phyloP scores from a whole-genome alignment of 805 yeast genomes.

The Komagataella kurtzmanii region DNA sequence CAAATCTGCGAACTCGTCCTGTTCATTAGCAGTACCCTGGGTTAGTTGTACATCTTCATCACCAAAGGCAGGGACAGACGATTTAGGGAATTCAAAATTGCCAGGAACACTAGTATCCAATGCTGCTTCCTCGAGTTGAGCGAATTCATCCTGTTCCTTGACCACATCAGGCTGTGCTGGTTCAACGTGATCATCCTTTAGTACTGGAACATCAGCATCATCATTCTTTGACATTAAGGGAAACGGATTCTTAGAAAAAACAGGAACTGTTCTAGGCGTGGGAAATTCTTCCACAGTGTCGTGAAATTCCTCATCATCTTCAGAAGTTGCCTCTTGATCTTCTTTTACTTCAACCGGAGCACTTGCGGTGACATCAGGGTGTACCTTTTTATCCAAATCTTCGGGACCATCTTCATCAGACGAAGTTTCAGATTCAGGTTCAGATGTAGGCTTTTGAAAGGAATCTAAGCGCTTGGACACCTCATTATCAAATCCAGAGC shows the following conservation, averaged over 20 bases:
- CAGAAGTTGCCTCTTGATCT: not conserved
- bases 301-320: conserved; percentile 1
- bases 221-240: conserved; percentile 50
- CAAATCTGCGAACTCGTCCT: not conserved
- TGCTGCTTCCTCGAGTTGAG: not conserved
- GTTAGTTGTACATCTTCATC: conserved; percentile 7
- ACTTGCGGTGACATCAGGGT: not conserved
- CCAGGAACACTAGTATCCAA: not conserved
- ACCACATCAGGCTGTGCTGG: not conserved
- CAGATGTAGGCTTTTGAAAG: not conserved
- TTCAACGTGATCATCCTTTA: conserved; percentile 16
- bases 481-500: not conserved
- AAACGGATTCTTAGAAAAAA: conserved; percentile 20
- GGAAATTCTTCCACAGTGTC: not conserved
- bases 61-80: conserved; percentile 7
- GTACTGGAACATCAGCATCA: conserved; percentile 33
- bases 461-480: not conserved
- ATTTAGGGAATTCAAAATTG: conserved; percentile 8
- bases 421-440: conserved; percentile 1
- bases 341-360: not conserved
- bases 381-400: conserved; percentile 5
- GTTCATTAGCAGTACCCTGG: not conserved
- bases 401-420: not conserved
- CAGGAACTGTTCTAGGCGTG: not conserved
- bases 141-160: not conserved